Base-by-base conservation (phyloP, 75 land plant species). In the Selaginella moellendorffii region DNA sequence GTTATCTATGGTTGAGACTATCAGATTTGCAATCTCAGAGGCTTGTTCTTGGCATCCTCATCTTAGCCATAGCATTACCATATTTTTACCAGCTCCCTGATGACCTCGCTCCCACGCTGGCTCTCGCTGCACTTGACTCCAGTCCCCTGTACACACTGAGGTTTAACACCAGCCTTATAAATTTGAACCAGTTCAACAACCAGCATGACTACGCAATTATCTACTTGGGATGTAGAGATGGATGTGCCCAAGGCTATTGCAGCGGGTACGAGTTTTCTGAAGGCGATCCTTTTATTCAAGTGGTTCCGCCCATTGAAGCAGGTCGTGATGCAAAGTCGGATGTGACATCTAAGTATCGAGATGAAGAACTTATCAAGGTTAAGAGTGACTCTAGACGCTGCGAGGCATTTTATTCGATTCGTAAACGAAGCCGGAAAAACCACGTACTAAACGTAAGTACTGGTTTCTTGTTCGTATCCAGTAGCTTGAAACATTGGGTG, bases 1-100 rank as follows among this genome's bases (percentile, higher is more conserved):
- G 78, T 28, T 66, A 76, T 63, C 27, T 76, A 19, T 76, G 78
- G 78, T 66, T 72, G 17, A 63, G 76, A 42, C 70, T 76, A 8
- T 76, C 76, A 1, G 78, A 76, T 62, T 29, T 76, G 10, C 72
- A 74, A 21, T 60, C 76, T 27, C 76, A 76, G 28, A 76, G 71
- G 66, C 61, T 76, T 12, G 64, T 72, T 24, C 42, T 76, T 42
- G 78, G 75, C 23, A 58, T 76, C 18, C 54, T 76, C 20, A 23
- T 71, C 18, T 23, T 76, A 1, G 59, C 70, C 29, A 46, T 76
- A 8, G 30, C 60, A 23, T 51, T 29, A 0, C 77, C 77, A 14
- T 71, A 68, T 51, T 51, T 69, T 0, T 27, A 36, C 24, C 28
- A 29, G 1, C 28, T 59, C 28, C 42, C 27, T 20, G 66, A 29